A percentile compares a stretch with the other conserved stretches of the same genome.
These are phyloP conservation scores for Talaromyces sp. DNA, from an alignment of 2,329 filamentous ascomycete species.

Conservation along the genomic window DNA sequence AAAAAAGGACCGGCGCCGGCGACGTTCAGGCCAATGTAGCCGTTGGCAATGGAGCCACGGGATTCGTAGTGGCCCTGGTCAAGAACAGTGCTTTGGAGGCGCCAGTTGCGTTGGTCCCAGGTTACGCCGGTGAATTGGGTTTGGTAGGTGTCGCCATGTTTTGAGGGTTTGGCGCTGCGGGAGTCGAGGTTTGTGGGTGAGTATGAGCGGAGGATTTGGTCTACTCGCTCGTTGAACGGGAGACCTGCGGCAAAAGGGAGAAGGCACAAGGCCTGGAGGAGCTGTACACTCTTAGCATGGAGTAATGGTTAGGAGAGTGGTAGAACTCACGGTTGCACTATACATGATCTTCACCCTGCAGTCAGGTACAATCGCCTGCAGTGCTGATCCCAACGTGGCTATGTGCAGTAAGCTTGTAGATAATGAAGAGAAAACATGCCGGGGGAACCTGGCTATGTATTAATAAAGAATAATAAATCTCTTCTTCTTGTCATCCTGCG, in stretches of 20 bases:
- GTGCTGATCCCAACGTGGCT: conserved; percentile 4
- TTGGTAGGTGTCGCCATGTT: not conserved
- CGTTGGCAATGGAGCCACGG: conserved; percentile 61
- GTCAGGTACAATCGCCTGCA: not conserved
- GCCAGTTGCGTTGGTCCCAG: conserved; percentile 61
- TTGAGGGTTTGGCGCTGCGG: conserved; percentile 3
- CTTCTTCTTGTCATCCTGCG: not conserved
- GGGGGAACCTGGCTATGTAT: not conserved
- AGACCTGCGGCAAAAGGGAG: not conserved
- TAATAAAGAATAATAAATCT: not conserved
- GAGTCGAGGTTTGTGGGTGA: not conserved
- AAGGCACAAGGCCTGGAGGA: conserved; percentile 8
- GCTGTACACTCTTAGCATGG: not conserved
- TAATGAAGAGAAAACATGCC: not conserved
- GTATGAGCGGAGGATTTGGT: conserved; percentile 7
- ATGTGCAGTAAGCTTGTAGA: not conserved
- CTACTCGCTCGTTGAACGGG: conserved; percentile 11
- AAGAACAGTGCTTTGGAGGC: conserved; percentile 53
- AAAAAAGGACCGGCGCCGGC: conserved; percentile 65
- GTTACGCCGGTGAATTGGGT: conserved; percentile 55
- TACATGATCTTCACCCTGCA: not conserved
- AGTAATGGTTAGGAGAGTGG: not conserved
- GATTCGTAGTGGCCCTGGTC: conserved; percentile 61
- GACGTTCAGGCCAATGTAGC: conserved; percentile 64
- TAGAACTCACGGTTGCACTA: not conserved